A percentile compares a stretch with the other conserved stretches of the same genome.
phyloP scores from a whole-genome alignment of 2,329 filamentous ascomycete genomes.

The Alternaria triticimaculans region DNA sequence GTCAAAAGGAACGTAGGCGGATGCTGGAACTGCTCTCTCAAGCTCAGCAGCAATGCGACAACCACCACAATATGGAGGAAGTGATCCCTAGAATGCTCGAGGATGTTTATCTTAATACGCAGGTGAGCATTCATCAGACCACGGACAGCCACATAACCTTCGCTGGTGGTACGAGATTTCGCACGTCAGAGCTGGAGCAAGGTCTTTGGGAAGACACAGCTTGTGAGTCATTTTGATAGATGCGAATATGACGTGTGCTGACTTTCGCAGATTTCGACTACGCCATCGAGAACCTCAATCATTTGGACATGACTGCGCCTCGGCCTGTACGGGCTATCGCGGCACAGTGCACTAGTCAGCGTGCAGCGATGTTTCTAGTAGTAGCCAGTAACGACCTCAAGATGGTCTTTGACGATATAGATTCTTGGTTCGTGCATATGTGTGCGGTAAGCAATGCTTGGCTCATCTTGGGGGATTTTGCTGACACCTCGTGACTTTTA shows the following conservation, averaged over 20 bases:
- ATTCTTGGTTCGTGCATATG: conserved; percentile 54
- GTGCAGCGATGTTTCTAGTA: conserved; percentile 44
- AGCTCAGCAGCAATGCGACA: conserved; percentile 27
- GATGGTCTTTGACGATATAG: conserved; percentile 56
- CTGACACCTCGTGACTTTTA: not conserved
- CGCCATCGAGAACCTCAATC: conserved; percentile 48
- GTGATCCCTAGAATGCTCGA: conserved; percentile 39
- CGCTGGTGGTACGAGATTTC: conserved; percentile 35
- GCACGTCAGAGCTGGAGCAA: conserved; percentile 40
- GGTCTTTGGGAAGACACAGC: conserved; percentile 56
- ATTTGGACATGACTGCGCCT: conserved; percentile 32
- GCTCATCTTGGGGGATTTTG: not conserved
- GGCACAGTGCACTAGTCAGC: conserved; percentile 45
- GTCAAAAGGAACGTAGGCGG: conserved; percentile 50
- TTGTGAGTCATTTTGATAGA: not conserved
- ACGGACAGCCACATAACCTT: conserved; percentile 33
- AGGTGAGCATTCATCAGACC: conserved; percentile 34
- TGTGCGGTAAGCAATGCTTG: conserved; percentile 38
- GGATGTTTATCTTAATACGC: conserved; percentile 45
- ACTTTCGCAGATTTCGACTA: conserved; percentile 42
- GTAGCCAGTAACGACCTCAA: conserved; percentile 53
- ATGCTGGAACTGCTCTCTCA: conserved; percentile 48
- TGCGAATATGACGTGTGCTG: not conserved
- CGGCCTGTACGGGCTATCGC: conserved; percentile 50
- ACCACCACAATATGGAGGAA: conserved; percentile 30